Percentiles rank a stretch among this genome's conserved stretches.
Conservation (phyloP, 345 rosid species). For the Psidium guajava region DNA sequence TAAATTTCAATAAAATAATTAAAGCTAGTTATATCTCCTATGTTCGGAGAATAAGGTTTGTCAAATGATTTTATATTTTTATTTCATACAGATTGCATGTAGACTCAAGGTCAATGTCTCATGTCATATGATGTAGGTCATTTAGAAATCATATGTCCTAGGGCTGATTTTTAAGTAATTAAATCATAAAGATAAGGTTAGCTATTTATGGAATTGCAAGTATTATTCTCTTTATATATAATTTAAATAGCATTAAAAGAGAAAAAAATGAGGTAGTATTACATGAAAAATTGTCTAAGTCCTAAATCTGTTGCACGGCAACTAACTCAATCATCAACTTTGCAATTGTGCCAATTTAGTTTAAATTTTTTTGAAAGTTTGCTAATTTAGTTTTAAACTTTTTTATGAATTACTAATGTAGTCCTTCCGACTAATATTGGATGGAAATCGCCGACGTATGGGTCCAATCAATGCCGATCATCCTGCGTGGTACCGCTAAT, state of each 20-base stretch:
- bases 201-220: not conserved
- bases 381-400: no score
- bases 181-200: not conserved
- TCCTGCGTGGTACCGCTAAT: no score
- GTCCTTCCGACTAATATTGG: no score
- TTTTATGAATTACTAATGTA: no score
- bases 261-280: not conserved
- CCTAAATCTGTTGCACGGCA: no score
- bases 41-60: not conserved
- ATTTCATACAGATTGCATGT: not conserved
- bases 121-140: not conserved
- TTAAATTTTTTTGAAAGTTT: no score
- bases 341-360: no score
- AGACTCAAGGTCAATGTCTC: no score
- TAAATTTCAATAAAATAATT: not conserved
- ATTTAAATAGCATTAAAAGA: not conserved
- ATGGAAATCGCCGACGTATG: accelerated
- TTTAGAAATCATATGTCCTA: not conserved
- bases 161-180: not conserved
- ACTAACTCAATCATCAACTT: no score
- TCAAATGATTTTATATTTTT: not conserved
- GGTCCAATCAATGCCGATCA: no score
- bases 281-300: no score
- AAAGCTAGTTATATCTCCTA: not conserved
- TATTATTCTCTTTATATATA: not conserved